Evolutionary conservation across 345 rosid species (phyloP).

Genomic region (Ceriops tagal): DNA sequence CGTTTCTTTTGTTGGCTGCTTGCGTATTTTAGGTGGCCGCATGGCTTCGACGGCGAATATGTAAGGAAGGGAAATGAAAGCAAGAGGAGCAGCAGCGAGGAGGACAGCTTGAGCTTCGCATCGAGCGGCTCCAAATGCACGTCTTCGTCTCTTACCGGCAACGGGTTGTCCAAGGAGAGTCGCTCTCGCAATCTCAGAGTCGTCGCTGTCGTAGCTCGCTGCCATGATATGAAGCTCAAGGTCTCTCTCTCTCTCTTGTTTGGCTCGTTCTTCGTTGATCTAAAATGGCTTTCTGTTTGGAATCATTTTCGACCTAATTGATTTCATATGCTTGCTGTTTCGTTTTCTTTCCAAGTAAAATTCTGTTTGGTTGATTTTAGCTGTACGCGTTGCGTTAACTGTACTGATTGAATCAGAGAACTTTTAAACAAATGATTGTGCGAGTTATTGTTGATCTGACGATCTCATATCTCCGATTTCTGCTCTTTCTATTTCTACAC

Average conservation of each 20-base stretch:
- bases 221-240: constrained; percentile 50
- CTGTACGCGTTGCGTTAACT: neutral
- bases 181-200: constrained; percentile 30
- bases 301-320: neutral
- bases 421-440: neutral
- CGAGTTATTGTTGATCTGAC: neutral
- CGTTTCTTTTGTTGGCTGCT: neutral
- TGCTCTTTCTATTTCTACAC: neutral
- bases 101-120: constrained; percentile 39
- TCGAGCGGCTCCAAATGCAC: constrained; percentile 31
- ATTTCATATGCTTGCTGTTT: neutral
- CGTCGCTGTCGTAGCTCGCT: constrained; percentile 32
- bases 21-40: constrained; percentile 16
- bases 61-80: neutral
- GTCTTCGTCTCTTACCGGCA: constrained; percentile 41
- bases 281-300: neutral
- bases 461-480: neutral
- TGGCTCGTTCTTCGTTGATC: neutral
- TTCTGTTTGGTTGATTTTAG: constrained; percentile 3
- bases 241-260: constrained; percentile 28
- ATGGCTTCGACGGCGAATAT: constrained; percentile 17
- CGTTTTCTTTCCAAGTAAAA: no score
- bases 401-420: no score
- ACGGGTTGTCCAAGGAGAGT: constrained; percentile 32
- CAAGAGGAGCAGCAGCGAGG: constrained; percentile 19